Conservation (phyloP, 1,284 basidiomycete species). For the Butyriboletus appendiculatus region DNA sequence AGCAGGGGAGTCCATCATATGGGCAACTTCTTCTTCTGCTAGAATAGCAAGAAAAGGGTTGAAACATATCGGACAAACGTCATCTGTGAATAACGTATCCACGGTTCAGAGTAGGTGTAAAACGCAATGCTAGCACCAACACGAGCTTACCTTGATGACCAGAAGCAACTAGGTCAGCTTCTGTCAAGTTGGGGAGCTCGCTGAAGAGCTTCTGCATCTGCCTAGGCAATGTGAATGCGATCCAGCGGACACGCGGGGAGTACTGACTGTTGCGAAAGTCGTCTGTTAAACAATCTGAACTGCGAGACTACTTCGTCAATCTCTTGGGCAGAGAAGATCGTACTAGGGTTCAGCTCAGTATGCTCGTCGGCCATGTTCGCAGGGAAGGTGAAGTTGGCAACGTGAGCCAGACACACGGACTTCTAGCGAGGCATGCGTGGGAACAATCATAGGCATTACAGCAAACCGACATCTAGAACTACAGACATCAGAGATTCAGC, state of each 20-base stretch:
- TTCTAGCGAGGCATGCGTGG: conserved; percentile 20
- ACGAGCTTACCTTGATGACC: conserved; percentile 38
- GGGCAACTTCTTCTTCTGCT: conserved; percentile 70
- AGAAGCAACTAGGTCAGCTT: conserved; percentile 41
- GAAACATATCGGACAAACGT: conserved; percentile 70
- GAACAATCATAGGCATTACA: conserved; percentile 31
- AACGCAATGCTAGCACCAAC: not conserved
- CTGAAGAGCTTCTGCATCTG: conserved; percentile 38
- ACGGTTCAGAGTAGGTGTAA: not conserved
- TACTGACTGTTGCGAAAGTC: conserved; percentile 30
- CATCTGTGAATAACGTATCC: conserved; percentile 42
- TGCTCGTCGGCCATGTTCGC: conserved; percentile 28
- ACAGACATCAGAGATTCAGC: conserved; percentile 34
- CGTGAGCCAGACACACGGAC: conserved; percentile 4
- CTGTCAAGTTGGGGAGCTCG: conserved; percentile 45
- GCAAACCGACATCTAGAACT: conserved; percentile 23
- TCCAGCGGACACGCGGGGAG: not conserved
- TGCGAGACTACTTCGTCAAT: conserved; percentile 36
- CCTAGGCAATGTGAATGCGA: conserved; percentile 25
- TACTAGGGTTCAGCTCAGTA: conserved; percentile 4
- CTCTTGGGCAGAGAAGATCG: conserved; percentile 27
- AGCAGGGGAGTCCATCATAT: conserved; percentile 74
- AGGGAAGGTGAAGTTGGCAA: not conserved
- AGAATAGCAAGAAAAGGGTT: conserved; percentile 61
- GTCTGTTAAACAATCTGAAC: conserved; percentile 31